Evolutionary conservation across 441 rosid species (phyloP), one percentile per base, ranked within the genome.

Genomic region (Populus hybrid): DNA sequence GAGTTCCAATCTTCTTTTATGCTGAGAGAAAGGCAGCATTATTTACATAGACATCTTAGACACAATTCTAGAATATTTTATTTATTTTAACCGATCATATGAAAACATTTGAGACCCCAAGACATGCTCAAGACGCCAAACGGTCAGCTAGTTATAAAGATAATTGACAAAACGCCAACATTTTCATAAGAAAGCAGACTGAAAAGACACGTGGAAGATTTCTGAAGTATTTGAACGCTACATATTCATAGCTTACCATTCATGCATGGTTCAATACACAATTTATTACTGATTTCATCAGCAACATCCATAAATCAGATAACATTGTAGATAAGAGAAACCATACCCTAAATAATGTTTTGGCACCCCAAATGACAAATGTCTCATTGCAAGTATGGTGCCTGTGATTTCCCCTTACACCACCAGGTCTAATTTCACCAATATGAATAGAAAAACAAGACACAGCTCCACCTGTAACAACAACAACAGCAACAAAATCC

Each of bases 321-420:
- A 45, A 14, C 33, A 23, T 53, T 38, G 16, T 11, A 70, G 29
- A 74, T 64, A 69, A 69, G 45, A 69, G 12, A 71, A 56, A 71
- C 42, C 75, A 65, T 88, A 93, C 98, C 90, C 98, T 91, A 80
- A 90, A 93, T 83, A 80, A 85, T 4, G 95, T 94, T 81, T 80
- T 86, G 42, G 98, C 98, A 29, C 97, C 97, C 98, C 97, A 94
- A 31, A 94, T 82, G 76, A 94, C 91, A 68, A 94, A 90, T 0
- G 97, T 94, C 87, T 94, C 98, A 70, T 91, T 93, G 77, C 91
- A 87, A 40, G 87, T 78, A 82, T 90, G 78, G 85, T 94, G 98
- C 64, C 98, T 86, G 75, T 94, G 98, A 80, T 94, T 94, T 75
- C 95, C 98, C 85, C 97, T 91, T 72, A 86, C 6, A 21, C 80